Percentiles rank a stretch among this genome's conserved stretches.
Evolutionary conservation across 805 yeast species (phyloP).

Genomic region (Teunomyces stri): DNA sequence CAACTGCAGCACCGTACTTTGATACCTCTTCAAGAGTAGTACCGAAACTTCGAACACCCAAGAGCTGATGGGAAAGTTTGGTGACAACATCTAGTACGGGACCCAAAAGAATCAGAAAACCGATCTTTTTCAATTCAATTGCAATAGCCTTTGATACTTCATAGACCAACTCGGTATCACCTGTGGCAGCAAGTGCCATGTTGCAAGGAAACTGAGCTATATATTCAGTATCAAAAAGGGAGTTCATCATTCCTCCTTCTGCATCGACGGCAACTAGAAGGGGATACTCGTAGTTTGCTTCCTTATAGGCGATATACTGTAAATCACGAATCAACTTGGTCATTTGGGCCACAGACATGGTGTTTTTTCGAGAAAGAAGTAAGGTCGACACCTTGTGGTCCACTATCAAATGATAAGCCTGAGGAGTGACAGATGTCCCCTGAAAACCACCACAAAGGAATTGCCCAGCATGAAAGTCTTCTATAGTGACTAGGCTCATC

Average conservation of each 20-base stretch:
- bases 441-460: conserved; percentile 59
- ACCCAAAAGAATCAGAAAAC: conserved; percentile 54
- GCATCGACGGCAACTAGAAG: conserved; percentile 58
- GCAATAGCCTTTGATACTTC: conserved; percentile 56
- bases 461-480: conserved; percentile 39
- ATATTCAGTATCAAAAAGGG: conserved; percentile 49
- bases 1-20: conserved; percentile 51
- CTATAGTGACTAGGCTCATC: conserved; percentile 10
- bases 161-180: conserved; percentile 47
- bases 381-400: conserved; percentile 51
- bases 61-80: conserved; percentile 52
- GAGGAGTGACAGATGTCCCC: conserved; percentile 52
- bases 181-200: conserved; percentile 61
- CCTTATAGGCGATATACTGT: conserved; percentile 50
- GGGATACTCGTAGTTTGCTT: conserved; percentile 51
- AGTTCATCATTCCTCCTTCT: conserved; percentile 63
- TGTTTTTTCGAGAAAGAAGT: conserved; percentile 51
- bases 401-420: conserved; percentile 50
- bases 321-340: conserved; percentile 49
- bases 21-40: conserved; percentile 57
- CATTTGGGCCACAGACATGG: conserved; percentile 48
- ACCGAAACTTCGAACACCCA: conserved; percentile 62
- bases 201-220: conserved; percentile 63
- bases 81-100: conserved; percentile 64
- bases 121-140: conserved; percentile 50